A percentile compares a stretch with the other conserved stretches of the same genome.
These are phyloP conservation scores for Alternaria alternata DNA, from an alignment of 2,329 filamentous ascomycete species.

Conservation along the genomic window DNA sequence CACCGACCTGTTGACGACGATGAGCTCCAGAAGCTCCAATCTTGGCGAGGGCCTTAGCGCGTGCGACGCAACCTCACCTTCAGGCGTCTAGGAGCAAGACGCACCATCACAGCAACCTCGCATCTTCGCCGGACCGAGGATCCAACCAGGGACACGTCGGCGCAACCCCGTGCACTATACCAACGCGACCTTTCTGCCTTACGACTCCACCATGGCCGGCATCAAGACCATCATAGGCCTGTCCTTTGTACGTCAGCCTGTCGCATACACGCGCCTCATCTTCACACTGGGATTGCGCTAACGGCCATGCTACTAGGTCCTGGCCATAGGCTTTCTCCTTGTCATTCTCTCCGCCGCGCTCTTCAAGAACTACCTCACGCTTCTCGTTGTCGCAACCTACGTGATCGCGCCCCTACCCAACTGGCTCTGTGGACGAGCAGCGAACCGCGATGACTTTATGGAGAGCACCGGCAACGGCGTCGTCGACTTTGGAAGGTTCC, in stretches of 20 bases:
- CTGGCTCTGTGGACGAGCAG: constrained; percentile 89
- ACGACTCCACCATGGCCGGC: constrained; percentile 71
- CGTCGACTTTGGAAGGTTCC: constrained; percentile 92
- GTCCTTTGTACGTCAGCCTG: constrained; percentile 76
- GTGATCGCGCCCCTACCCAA: constrained; percentile 93
- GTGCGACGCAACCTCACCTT: constrained; percentile 11
- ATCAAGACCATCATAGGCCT: constrained; percentile 99
- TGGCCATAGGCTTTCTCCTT: constrained; percentile 97
- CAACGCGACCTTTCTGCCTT: neutral
- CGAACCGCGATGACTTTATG: constrained; percentile 96
- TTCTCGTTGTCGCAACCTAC: constrained; percentile 96
- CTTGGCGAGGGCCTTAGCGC: constrained; percentile 16
- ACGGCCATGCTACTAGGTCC: constrained; percentile 63
- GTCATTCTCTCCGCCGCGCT: constrained; percentile 97
- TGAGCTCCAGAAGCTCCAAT: constrained; percentile 19
- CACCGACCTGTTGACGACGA: constrained; percentile 38
- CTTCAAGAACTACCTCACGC: constrained; percentile 92
- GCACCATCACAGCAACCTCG: constrained; percentile 4
- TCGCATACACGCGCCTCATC: constrained; percentile 23
- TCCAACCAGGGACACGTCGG: neutral
- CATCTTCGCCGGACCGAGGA: constrained; percentile 19
- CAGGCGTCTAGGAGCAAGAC: constrained; percentile 10
- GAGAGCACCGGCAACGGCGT: constrained; percentile 81
- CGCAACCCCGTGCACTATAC: neutral
- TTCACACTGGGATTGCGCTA: constrained; percentile 8